Base-by-base conservation (phyloP, 129 eudicot species). In the Logfia minima region DNA sequence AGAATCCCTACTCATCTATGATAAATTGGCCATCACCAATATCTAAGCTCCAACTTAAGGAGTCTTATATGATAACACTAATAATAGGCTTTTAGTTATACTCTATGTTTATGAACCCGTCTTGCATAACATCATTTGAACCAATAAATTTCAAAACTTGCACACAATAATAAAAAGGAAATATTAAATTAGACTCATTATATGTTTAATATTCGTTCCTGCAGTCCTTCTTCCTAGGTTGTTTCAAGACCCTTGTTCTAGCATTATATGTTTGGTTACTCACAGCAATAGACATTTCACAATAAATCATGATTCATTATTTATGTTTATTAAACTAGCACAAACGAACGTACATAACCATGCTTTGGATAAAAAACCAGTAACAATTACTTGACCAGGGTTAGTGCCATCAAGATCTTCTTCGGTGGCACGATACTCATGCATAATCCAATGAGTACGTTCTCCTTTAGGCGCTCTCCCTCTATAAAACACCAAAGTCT, bases 401-500 rank as follows among this genome's bases (percentile, higher is more conserved):
- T 70, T 45, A 17, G 88, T 84, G 45, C 94, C 94, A 68, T 86
- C 89, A 34, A 89, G 95, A 72, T 89, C 95, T 26, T 86, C 83
- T 55, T 84, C 91, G 0, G 86, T 84, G 11, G 91, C 83, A 14
- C 89, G 91, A 79, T 89, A 89, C 81, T 89, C 95, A 61, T 89
- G 95, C 95, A 89, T 89, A 34, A 89, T 87, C 95, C 95, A 89
- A 53, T 89, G 85, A 0, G 91, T 89, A 0, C 95, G 86, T 52
- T 86, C 87, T 1, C 95, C 95, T 48, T 83, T 84, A 0, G 95
- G 95, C 52, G 95, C 95, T 26, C 95, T 90, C n/a, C 95, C 95
- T 77, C 72, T 79, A 64, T 89, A 78, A 74, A 86, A 87, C 32
- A 89, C 93, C 28, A 89, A 75, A 56, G 93, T 86, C 81, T 89